Base-by-base conservation (phyloP, 163 green algal species). In the Prototheca stagnorum region DNA sequence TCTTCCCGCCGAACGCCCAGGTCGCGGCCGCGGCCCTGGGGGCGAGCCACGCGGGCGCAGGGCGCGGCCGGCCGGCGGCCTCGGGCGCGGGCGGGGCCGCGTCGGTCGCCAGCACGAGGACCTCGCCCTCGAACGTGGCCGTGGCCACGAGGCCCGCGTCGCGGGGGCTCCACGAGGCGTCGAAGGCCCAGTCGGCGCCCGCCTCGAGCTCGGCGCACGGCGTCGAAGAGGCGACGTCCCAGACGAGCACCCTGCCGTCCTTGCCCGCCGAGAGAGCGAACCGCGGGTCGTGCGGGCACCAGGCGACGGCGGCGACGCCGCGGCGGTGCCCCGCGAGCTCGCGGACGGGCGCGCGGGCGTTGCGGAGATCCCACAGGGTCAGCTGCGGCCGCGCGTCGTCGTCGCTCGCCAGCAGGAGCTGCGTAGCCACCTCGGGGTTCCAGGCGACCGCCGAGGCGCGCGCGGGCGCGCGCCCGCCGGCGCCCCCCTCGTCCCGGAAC, bases 351-450 rank as follows among this genome's bases (percentile, higher is more conserved):
- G 74, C 80, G 36, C 84, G 77, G 43, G 76, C 79, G 73, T 92
- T 95, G 39, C 90, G 76, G 56, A 98, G 71, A 67, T 99, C 90
- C 90, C 90, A 99, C 44, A 96, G 75, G 42, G 94, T 82, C 48
- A 97, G 62, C 6, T 70, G 75, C n/a, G 85, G 84, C 2, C 65
- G 84, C 27, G 73, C 55, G 62, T 99, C 90, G 37, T 97, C 85
- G 33, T 94, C 90, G 20, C 72, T 92, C 2, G 88, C 86, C 42
- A 98, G 86, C 29, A 95, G 71, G 12, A 99, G 59, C 69, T 95
- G 84, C 4, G 82, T 96, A 11, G 81, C 75, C 8, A 90, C 67
- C 21, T 85, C 78, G 1, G 89, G 89, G 66, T 93, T 89, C 89
- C 89, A 98, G 57, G 88, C 74, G 46, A 95, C 56, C 17, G 73